Percentiles rank a stretch among this genome's conserved stretches.
phyloP scores from a whole-genome alignment of 2,329 filamentous ascomycete species.

The Dothideomycetes sp. region DNA sequence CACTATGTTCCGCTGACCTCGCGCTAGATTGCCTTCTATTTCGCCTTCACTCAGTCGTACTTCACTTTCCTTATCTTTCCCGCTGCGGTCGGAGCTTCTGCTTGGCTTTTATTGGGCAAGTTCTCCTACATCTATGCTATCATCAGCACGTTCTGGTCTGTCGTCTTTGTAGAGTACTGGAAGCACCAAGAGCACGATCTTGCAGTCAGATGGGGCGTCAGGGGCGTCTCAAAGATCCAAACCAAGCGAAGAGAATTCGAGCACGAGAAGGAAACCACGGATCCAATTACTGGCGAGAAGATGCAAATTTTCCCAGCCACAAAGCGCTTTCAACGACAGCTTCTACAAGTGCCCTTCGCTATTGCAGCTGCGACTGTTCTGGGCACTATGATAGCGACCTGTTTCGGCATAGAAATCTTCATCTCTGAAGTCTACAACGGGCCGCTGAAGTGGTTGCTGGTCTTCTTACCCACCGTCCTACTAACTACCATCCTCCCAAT shows the following conservation, averaged over 20 bases:
- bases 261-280: conserved; percentile 65
- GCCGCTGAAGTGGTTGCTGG: conserved; percentile 73
- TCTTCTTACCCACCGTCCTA: conserved; percentile 79
- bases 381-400: conserved; percentile 71
- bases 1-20: conserved; percentile 11
- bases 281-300: conserved; percentile 72
- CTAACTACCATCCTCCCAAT: conserved; percentile 74
- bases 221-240: conserved; percentile 73
- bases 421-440: conserved; percentile 89
- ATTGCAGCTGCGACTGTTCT: conserved; percentile 60
- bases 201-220: conserved; percentile 77
- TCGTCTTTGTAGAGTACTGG: conserved; percentile 91
- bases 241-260: conserved; percentile 65
- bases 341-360: conserved; percentile 78
- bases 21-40: conserved; percentile 74
- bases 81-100: conserved; percentile 61
- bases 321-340: conserved; percentile 65
- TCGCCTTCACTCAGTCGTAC: conserved; percentile 86
- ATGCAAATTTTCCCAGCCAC: conserved; percentile 64
- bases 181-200: conserved; percentile 86
- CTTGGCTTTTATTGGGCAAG: conserved; percentile 73
- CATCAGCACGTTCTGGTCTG: conserved; percentile 72
- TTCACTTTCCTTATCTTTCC: conserved; percentile 78
- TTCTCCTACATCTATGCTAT: conserved; percentile 76
- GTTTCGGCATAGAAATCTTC: conserved; percentile 91